Evolutionary conservation across 805 yeast genomes (phyloP).

Genomic region (Candida argentea): DNA sequence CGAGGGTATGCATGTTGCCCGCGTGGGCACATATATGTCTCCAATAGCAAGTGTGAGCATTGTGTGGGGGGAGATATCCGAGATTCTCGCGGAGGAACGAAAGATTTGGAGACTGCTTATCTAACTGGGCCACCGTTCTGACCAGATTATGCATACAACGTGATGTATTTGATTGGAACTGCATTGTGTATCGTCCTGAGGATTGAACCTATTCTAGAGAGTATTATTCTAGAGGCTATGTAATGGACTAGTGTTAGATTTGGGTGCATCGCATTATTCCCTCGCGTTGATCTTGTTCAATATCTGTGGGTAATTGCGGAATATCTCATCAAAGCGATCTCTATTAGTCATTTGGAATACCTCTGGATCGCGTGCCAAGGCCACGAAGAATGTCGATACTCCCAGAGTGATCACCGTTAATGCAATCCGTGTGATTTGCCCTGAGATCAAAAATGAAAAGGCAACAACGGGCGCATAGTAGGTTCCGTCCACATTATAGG

Average conservation of each 20-base stretch:
- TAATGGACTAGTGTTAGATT: not conserved
- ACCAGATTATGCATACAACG: not conserved
- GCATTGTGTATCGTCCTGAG: no score
- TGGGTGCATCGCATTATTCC: conserved; percentile 17
- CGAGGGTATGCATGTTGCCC: conserved; percentile 53
- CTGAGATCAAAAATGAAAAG: conserved; percentile 60
- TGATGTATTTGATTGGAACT: not conserved
- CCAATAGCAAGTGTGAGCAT: conserved; percentile 65
- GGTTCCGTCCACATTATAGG: conserved; percentile 46
- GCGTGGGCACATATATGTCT: conserved; percentile 82
- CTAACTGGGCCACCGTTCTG: not conserved
- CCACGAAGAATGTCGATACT: conserved; percentile 73
- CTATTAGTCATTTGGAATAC: conserved; percentile 68
- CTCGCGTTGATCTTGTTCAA: conserved; percentile 39
- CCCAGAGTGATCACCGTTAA: conserved; percentile 75
- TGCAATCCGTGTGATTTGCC: conserved; percentile 66
- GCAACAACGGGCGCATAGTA: conserved; percentile 69
- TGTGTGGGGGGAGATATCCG: not conserved
- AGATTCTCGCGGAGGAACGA: no score
- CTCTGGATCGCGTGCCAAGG: conserved; percentile 78
- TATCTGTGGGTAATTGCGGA: conserved; percentile 60
- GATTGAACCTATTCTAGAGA: no score
- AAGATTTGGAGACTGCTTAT: no score
- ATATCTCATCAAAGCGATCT: conserved; percentile 49
- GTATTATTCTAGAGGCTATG: not conserved